Conservation (phyloP, 2,329 filamentous ascomycete genomes). For the Cladorrhinum sp. region DNA sequence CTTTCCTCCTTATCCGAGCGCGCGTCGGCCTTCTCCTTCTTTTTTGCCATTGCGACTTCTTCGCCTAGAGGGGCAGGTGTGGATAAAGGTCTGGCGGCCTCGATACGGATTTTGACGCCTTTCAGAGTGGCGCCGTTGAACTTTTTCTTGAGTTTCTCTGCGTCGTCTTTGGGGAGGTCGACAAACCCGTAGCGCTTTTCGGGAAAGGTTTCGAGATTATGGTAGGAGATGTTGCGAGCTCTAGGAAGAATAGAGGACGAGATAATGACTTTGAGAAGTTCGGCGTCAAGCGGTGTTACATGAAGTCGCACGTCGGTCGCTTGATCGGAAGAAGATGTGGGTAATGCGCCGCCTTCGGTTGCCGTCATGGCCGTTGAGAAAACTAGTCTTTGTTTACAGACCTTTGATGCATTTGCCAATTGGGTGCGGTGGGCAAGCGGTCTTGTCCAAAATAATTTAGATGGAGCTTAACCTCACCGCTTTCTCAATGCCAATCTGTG, state of each 20-base stretch:
- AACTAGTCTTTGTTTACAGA: not conserved
- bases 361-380: conserved; percentile 15
- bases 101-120: conserved; percentile 79
- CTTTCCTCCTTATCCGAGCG: conserved; percentile 32
- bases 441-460: too few species aligned
- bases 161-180: conserved; percentile 75
- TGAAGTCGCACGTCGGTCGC: conserved; percentile 63
- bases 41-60: conserved; percentile 28
- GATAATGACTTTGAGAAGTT: conserved; percentile 70
- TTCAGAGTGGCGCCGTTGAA: conserved; percentile 82
- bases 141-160: conserved; percentile 88
- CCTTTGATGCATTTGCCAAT: not conserved
- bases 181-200: conserved; percentile 89
- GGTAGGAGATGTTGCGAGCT: conserved; percentile 83
- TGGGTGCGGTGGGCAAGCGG: not conserved
- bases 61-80: conserved; percentile 32
- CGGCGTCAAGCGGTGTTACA: conserved; percentile 79
- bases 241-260: conserved; percentile 62
- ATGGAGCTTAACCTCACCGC: too few species aligned
- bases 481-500: too few species aligned
- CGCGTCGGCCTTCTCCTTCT: conserved; percentile 30
- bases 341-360: not conserved
- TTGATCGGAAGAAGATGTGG: conserved; percentile 6
- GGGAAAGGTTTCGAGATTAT: conserved; percentile 80
- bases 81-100: conserved; percentile 70